phyloP scores from a whole-genome alignment of 805 yeast genomes.

The Lipomyces orientalis region DNA sequence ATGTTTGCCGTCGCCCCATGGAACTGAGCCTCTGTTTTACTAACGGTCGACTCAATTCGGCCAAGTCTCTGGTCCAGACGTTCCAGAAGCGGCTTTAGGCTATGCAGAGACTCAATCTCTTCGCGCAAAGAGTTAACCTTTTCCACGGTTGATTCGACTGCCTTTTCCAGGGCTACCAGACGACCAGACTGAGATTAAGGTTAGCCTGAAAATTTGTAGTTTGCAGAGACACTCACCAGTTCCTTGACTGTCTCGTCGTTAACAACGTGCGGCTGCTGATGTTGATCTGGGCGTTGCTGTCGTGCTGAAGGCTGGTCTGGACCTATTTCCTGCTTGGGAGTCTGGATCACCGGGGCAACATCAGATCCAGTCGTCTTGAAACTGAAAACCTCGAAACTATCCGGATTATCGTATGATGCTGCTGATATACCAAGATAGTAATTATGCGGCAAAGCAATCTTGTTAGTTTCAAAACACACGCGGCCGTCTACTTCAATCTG shows the following conservation, averaged over 20 bases:
- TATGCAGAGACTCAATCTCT: constrained; percentile 28
- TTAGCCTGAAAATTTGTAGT: neutral
- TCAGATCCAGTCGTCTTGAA: constrained; percentile 32
- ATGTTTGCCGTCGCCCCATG: constrained; percentile 37
- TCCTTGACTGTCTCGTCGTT: constrained; percentile 5
- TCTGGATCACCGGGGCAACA: constrained; percentile 4
- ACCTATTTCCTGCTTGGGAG: neutral
- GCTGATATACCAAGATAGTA: constrained; percentile 48
- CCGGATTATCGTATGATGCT: constrained; percentile 35
- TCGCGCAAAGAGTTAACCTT: constrained; percentile 24
- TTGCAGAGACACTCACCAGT: constrained; percentile 9
- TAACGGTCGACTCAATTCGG: constrained; percentile 30
- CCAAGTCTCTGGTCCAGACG: constrained; percentile 34
- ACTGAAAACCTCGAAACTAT: constrained; percentile 33
- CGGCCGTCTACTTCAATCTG: constrained; percentile 49
- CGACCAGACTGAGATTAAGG: constrained; percentile 10
- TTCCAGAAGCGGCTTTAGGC: constrained; percentile 30
- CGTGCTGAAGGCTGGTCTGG: neutral
- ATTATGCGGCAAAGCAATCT: constrained; percentile 45
- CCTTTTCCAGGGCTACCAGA: constrained; percentile 14
- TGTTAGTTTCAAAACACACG: constrained; percentile 45
- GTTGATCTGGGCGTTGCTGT: constrained; percentile 9
- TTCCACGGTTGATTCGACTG: constrained; percentile 13
- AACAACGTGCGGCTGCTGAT: constrained; percentile 6
- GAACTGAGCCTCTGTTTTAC: constrained; percentile 34